These are phyloP conservation scores for Penicillium coffeae DNA, from an alignment of 495 filamentous ascomycete species.

Conservation along the genomic window DNA sequence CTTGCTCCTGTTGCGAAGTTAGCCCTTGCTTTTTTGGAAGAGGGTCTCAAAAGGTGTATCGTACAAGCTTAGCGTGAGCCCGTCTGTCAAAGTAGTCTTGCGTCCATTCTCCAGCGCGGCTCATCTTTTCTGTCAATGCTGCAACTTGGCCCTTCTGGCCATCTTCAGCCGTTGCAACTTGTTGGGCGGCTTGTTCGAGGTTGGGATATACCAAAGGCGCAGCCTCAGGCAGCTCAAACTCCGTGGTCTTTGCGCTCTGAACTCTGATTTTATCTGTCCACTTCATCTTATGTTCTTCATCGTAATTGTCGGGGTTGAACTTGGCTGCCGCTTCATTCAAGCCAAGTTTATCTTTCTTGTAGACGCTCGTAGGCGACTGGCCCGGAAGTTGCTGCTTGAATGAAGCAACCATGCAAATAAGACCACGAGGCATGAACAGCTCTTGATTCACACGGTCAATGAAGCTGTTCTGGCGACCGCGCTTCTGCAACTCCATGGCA, in stretches of 20 bases:
- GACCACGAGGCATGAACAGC: constrained; percentile 53
- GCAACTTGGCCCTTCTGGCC: constrained; percentile 2
- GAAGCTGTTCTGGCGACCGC: constrained; percentile 11
- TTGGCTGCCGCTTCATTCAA: constrained; percentile 6
- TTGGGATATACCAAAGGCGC: neutral
- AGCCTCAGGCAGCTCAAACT: neutral
- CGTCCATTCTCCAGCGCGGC: constrained; percentile 6
- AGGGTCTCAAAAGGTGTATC: no score
- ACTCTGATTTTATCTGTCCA: neutral
- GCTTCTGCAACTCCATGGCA: constrained; percentile 9
- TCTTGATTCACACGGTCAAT: constrained; percentile 48
- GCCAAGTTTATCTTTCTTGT: no score
- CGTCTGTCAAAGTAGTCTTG: constrained; percentile 10
- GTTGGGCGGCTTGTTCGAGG: neutral
- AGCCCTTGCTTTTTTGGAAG: no score
- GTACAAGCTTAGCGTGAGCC: neutral
- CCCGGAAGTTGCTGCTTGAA: constrained; percentile 9
- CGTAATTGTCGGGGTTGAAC: neutral
- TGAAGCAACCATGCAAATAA: constrained; percentile 51
- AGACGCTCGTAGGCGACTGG: neutral
- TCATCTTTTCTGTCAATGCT: no score
- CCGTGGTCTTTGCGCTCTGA: neutral
- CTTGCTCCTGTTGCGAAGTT: constrained; percentile 7
- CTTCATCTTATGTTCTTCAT: neutral
- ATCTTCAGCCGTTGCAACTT: neutral